Conservation (phyloP, 768 basidiomycete species). For the Rhodotorula taiwanensis region DNA sequence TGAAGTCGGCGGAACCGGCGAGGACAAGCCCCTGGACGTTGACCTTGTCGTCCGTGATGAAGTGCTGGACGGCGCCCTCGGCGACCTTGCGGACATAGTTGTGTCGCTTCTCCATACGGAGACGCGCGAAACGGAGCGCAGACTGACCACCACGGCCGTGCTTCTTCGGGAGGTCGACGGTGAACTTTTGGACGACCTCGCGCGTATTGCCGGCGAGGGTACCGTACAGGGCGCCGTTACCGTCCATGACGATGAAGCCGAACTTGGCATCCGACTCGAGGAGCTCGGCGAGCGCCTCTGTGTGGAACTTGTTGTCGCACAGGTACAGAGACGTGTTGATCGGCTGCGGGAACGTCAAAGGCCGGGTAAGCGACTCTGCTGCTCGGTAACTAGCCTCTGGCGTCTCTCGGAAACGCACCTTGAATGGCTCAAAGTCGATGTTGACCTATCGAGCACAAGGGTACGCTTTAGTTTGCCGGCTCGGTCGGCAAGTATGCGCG, state of each 20-base stretch:
- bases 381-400: too few species aligned
- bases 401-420: slow-evolving; percentile 44
- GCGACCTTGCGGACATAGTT: slow-evolving; percentile 99
- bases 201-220: slow-evolving; percentile 94
- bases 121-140: slow-evolving; percentile 97
- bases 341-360: slow-evolving; percentile 47
- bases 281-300: slow-evolving; percentile 90
- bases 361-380: neutral
- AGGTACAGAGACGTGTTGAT: slow-evolving; percentile 98
- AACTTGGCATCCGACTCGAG: slow-evolving; percentile 96
- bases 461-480: neutral
- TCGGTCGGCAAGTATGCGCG: too few species aligned
- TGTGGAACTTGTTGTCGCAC: slow-evolving; percentile 99
- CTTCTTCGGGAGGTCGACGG: slow-evolving; percentile 98
- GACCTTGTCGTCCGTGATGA: slow-evolving; percentile 95
- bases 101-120: slow-evolving; percentile 98
- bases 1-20: slow-evolving; percentile 96
- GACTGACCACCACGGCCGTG: slow-evolving; percentile 99
- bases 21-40: slow-evolving; percentile 93
- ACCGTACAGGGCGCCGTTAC: slow-evolving; percentile 94
- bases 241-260: slow-evolving; percentile 99
- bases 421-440: slow-evolving; percentile 97
- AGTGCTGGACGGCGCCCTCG: slow-evolving; percentile 93
- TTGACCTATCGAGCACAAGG: slow-evolving; percentile 31
- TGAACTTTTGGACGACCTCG: slow-evolving; percentile 95